These are phyloP conservation scores for Coriolopsis trogii DNA, from an alignment of 1,284 basidiomycete species.

Conservation along the genomic window DNA sequence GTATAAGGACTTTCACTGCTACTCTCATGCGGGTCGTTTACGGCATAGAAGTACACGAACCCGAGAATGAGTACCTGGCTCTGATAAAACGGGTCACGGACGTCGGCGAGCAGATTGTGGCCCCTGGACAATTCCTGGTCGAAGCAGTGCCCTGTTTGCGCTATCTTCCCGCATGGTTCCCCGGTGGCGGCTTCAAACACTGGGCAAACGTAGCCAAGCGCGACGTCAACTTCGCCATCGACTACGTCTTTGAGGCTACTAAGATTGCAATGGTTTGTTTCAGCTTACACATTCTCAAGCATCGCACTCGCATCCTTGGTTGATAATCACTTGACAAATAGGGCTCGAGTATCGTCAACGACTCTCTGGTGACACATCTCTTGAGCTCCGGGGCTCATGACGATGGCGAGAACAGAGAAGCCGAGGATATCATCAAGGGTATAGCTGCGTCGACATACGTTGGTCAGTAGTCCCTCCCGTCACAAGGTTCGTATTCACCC, in stretches of 20 bases:
- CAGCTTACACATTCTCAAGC: background rate
- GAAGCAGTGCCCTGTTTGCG: slow-evolving; percentile 7
- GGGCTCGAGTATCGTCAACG: background rate
- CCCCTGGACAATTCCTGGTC: slow-evolving; percentile 4
- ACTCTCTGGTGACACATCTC: background rate
- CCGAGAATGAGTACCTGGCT: slow-evolving; percentile 17
- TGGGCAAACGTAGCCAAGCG: background rate
- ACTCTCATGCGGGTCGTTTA: slow-evolving; percentile 4
- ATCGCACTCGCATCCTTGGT: too few relatives aligned
- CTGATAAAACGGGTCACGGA: background rate
- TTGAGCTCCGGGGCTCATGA: background rate
- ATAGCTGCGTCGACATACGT: background rate
- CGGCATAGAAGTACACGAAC: slow-evolving; percentile 6
- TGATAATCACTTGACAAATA: background rate
- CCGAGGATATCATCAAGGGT: background rate
- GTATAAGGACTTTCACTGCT: background rate
- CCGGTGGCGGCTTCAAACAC: slow-evolving; percentile 17
- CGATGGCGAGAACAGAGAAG: background rate
- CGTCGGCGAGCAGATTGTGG: background rate
- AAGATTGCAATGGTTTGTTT: background rate
- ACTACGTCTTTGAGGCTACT: background rate
- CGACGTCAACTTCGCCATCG: background rate
- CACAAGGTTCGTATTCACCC: too few relatives aligned
- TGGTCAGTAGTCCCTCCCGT: background rate
- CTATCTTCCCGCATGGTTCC: slow-evolving; percentile 8